Base-by-base conservation (phyloP, 179 eudicot genomes). In the Dionaea muscipula region DNA sequence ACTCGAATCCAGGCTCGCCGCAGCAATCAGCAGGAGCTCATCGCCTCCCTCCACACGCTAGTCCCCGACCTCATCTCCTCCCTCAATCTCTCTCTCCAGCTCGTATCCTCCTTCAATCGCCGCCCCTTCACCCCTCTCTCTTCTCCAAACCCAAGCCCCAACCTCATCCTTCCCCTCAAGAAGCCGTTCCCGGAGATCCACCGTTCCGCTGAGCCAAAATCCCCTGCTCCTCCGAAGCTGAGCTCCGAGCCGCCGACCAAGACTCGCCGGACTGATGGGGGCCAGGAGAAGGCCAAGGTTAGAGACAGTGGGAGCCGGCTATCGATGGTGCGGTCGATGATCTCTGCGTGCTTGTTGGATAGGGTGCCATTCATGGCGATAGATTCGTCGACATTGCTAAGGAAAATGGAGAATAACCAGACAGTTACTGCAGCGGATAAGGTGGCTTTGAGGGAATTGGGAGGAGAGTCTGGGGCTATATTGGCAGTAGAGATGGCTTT, bases 21-120 rank as follows among this genome's bases (percentile, higher is more conserved):
- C 68, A 57, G 39, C 14, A 69, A 80, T 2, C 94, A 81, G 44
- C 59, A 72, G 14, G 81, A 87, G 56, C 70, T 86, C 56, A 75
- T 90, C 6, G 64, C 82, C 26, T 86, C 94, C 16, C 71, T 86
- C 14, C 85, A 83, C 60, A 63, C 81, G 78, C 75, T 76, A 49
- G 73, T 80, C 46, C 97, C 97, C n/a, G 82, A 78, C 71, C 72
- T 86, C 40, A 76, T 74, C 35, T 77, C 90, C 24, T 78, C 90
- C 26, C 83, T 90, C 56, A 82, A 84, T 55, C 71, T 86, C 56
- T 77, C 94, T 47, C 83, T 83, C 49, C 72, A 69, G 28, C 63
- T 84, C 69, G 63, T 84, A 64, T 86, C 95, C 37, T 20, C 85
- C 56, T 76, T 78, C 76, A 74, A 80, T 35, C 33, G 51, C 64